These are phyloP conservation scores for Aphanomyces euteiches DNA, from an alignment of 352 stramenopile species.

Conservation along the genomic window DNA sequence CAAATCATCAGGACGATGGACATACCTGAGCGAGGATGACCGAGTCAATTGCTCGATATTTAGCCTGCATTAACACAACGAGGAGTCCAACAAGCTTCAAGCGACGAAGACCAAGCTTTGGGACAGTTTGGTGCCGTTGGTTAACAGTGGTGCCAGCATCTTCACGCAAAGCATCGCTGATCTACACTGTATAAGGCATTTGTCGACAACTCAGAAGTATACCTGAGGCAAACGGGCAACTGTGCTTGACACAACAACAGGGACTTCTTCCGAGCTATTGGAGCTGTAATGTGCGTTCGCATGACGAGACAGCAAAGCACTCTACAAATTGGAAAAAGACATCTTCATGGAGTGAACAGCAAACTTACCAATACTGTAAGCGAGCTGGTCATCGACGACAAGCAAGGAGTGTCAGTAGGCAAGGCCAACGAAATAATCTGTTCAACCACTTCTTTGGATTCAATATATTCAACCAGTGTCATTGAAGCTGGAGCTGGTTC, in stretches of 20 bases:
- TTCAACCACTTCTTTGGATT: constrained; percentile 67
- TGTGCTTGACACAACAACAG: constrained; percentile 46
- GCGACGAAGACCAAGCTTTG: constrained; percentile 64
- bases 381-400: constrained; percentile 74
- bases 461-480: constrained; percentile 71
- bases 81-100: constrained; percentile 78
- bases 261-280: constrained; percentile 55
- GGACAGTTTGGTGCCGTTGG: constrained; percentile 67
- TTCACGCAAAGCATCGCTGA: constrained; percentile 48
- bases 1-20: neutral
- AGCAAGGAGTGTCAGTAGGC: constrained; percentile 38
- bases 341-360: neutral
- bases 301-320: constrained; percentile 66
- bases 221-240: constrained; percentile 63
- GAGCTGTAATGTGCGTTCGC: constrained; percentile 70
- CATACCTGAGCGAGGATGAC: constrained; percentile 53
- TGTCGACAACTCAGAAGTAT: neutral
- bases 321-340: constrained; percentile 17
- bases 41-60: constrained; percentile 75
- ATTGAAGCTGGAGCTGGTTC: constrained; percentile 51
- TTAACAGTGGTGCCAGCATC: constrained; percentile 68
- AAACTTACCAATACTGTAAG: constrained; percentile 54
- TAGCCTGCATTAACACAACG: constrained; percentile 77
- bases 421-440: constrained; percentile 63
- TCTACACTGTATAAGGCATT: neutral